Base-by-base conservation (phyloP, 768 basidiomycete species). In the Gelatoporia subvermispora region DNA sequence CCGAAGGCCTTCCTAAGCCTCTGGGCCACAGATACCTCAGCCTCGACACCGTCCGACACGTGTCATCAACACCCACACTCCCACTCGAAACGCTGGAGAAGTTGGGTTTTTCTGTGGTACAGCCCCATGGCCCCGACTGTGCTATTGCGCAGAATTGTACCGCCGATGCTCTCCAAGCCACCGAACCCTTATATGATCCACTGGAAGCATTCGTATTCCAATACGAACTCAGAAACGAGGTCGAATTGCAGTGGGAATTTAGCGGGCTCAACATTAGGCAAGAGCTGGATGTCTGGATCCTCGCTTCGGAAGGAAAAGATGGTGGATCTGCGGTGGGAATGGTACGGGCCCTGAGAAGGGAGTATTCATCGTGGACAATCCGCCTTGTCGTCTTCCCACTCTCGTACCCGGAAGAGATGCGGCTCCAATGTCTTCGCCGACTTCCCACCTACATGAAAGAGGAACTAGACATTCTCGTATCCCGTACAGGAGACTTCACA, bases 311-410 rank as follows among this genome's bases (percentile, higher is more conserved):
- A 20, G 68, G 65, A 18, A 3, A 20, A 11, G 58, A 66, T 45
- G 67, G 67, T 7, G 61, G 59, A 23, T 62, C 63, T n/a, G 62
- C 62, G 1, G 44, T 57, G 16, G 71, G 71, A 3, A 57, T 72
- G 23, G 50, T 60, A 8, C 47, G 66, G 28, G 57, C 65, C 8
- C 52, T 70, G 13, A 52, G 60, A 2, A 57, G 58, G 35, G 70
- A 71, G 49, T 67, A 60, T 42, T 53, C 53, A 8, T 42, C 59
- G 2, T 69, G 68, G 65, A 57, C 52, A 7, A 61, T 68, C 36
- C 56, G 56, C 17, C 42, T 64, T 10, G 62, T 60, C 18, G 55
- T 64, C 35, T 69, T 68, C 50, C 58, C 60, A 13, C 36, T 41
- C 1, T 49, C 54, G 2, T 60, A 50, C 45, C 44, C 59, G 15